A percentile compares a stretch with the other conserved stretches of the same genome.
phyloP scores from a whole-genome alignment of 1,139 yeast genomes.

The Pichia norvegensis region DNA sequence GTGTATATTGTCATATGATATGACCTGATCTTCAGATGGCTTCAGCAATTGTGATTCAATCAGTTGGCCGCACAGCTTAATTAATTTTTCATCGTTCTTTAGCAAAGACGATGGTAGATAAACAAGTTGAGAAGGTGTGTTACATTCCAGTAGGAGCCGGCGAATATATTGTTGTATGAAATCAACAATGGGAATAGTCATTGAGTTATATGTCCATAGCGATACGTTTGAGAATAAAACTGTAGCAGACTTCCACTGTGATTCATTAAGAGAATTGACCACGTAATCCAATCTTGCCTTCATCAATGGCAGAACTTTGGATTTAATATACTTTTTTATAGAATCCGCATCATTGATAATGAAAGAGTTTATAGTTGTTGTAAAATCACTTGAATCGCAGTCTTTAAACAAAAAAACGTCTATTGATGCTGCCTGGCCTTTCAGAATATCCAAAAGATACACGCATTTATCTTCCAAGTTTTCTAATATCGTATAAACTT shows the following conservation, averaged over 20 bases:
- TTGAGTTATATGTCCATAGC: constrained; percentile 15
- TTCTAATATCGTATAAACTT: not conserved
- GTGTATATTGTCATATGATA: not conserved
- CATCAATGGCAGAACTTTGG: constrained; percentile 1
- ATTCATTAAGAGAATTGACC: not conserved
- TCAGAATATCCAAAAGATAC: not conserved
- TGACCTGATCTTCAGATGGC: not conserved
- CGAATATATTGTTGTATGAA: constrained; percentile 50
- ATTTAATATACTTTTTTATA: not conserved
- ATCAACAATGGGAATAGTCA: constrained; percentile 28
- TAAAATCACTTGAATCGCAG: not conserved
- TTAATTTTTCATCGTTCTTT: not conserved
- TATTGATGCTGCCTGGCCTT: not conserved
- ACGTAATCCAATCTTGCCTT: not conserved
- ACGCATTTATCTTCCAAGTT: not conserved
- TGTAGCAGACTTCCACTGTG: constrained; percentile 7
- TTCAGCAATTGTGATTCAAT: not conserved
- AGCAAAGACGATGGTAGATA: constrained; percentile 2
- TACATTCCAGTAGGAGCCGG: constrained; percentile 29
- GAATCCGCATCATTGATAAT: not conserved
- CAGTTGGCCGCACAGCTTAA: not conserved
- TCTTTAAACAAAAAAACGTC: not conserved
- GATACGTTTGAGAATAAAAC: constrained; percentile 8
- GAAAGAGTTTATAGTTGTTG: not conserved
- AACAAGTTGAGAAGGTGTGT: not conserved